Percentiles rank a stretch among this genome's conserved stretches.
Conservation (phyloP, 208 protist species). For the Phytomonas francai region DNA sequence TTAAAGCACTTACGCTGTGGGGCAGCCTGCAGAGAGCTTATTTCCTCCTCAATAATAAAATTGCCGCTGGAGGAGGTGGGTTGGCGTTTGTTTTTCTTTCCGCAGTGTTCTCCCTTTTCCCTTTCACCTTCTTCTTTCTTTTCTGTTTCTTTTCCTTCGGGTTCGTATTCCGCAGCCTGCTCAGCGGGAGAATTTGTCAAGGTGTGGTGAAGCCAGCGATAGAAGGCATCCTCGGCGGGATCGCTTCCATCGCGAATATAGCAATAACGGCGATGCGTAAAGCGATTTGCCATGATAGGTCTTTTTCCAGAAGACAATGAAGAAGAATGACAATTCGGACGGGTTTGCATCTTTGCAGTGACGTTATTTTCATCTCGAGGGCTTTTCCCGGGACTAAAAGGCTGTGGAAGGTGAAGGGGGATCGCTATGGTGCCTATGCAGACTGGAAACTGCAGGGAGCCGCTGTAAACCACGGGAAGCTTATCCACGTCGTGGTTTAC, state of each 20-base stretch:
- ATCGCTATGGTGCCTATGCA: constrained; percentile 39
- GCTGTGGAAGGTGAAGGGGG: constrained; percentile 15
- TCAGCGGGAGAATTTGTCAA: no score
- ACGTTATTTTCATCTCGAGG: neutral
- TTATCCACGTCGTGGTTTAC: constrained; percentile 5
- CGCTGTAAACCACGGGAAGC: constrained; percentile 43
- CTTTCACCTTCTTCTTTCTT: no score
- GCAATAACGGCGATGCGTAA: constrained; percentile 67
- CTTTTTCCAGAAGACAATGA: neutral
- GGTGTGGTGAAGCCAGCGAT: constrained; percentile 39
- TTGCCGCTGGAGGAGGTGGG: no score
- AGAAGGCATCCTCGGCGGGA: constrained; percentile 49
- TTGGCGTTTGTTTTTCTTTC: no score
- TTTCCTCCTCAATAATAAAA: no score
- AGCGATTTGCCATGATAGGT: constrained; percentile 27
- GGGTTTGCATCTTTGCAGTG: neutral
- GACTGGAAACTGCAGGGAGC: constrained; percentile 50
- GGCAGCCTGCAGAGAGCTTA: no score
- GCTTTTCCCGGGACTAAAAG: neutral
- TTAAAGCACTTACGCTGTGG: no score
- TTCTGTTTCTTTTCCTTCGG: no score
- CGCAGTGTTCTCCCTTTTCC: no score
- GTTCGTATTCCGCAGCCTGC: no score
- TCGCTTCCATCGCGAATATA: constrained; percentile 66
- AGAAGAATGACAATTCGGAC: neutral